These are phyloP conservation scores for Capronia coronata DNA, from an alignment of 2,329 filamentous ascomycete genomes.

Conservation along the genomic window DNA sequence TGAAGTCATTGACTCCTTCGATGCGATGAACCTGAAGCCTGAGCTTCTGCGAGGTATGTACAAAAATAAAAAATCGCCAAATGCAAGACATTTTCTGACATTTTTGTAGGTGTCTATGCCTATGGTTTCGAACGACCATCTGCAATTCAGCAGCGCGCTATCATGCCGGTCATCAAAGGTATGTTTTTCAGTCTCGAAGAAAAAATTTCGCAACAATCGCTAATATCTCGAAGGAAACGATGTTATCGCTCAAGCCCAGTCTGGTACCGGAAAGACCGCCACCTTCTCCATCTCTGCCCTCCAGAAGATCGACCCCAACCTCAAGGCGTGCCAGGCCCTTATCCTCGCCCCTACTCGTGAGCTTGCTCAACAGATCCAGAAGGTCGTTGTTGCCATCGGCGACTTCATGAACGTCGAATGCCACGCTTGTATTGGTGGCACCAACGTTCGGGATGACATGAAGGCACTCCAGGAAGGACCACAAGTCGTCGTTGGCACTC, in stretches of 20 bases:
- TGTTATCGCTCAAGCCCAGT: constrained; percentile 99
- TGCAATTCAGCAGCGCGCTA: constrained; percentile 99
- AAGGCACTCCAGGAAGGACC: constrained; percentile 93
- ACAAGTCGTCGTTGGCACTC: constrained; percentile 95
- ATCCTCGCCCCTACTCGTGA: constrained; percentile 98
- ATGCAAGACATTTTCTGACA: constrained; percentile 17
- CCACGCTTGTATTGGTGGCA: constrained; percentile 98
- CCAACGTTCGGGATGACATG: constrained; percentile 97
- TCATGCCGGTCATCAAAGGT: constrained; percentile 99
- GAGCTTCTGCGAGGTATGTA: constrained; percentile 88
- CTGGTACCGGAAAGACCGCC: constrained; percentile 98
- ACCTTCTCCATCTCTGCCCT: constrained; percentile 99
- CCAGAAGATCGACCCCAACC: constrained; percentile 91
- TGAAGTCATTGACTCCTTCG: constrained; percentile 98
- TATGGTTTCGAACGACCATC: constrained; percentile 99
- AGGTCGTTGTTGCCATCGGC: constrained; percentile 96
- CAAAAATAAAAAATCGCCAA: constrained; percentile 29
- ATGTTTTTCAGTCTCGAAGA: constrained; percentile 37
- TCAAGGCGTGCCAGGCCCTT: constrained; percentile 96
- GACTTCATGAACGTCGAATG: constrained; percentile 99
- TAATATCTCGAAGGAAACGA: constrained; percentile 64
- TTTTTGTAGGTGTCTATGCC: constrained; percentile 73
- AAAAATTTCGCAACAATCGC: constrained; percentile 10
- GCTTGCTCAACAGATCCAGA: constrained; percentile 98
- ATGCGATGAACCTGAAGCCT: constrained; percentile 93